Conservation (phyloP, 2,329 filamentous ascomycete species). For the Stagonosporopsis vannaccii region DNA sequence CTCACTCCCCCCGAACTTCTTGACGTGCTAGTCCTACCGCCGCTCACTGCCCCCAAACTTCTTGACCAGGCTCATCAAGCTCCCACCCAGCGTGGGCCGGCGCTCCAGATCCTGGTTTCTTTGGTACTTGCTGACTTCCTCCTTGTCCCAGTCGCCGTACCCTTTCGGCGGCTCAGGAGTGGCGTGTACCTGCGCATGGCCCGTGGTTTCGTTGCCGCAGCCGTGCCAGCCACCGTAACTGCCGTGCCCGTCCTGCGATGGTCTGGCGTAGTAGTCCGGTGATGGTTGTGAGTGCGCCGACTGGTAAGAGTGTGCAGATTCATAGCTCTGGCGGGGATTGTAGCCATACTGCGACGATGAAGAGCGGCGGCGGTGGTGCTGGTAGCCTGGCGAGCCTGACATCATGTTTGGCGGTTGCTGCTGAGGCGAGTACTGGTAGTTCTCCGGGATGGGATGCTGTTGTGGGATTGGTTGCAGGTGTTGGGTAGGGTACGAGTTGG, state of each 20-base stretch:
- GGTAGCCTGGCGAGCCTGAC: neutral
- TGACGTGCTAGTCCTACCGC: no score
- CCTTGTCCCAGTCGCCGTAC: conserved; percentile 22
- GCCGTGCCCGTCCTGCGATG: neutral
- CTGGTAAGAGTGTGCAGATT: conserved; percentile 10
- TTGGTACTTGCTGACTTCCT: conserved; percentile 26
- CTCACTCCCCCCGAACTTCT: no score
- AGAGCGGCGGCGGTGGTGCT: conserved; percentile 7
- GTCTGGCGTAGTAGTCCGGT: conserved; percentile 6
- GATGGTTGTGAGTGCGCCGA: neutral
- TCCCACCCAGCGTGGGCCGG: conserved; percentile 40
- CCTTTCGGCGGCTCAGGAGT: neutral
- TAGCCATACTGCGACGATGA: conserved; percentile 9
- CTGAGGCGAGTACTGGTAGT: conserved; percentile 4
- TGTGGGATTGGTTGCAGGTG: conserved; percentile 20
- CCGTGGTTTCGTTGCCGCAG: neutral
- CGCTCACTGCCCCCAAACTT: conserved; percentile 24
- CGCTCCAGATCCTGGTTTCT: conserved; percentile 29
- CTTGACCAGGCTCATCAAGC: conserved; percentile 27
- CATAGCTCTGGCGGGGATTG: conserved; percentile 5
- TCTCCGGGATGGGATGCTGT: conserved; percentile 12
- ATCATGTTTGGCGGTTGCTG: neutral
- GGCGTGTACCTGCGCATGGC: neutral
- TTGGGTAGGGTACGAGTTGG: conserved; percentile 5
- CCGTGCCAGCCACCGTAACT: neutral